Conservation (phyloP, 257 asterid genomes). For the Avicennia marina region DNA sequence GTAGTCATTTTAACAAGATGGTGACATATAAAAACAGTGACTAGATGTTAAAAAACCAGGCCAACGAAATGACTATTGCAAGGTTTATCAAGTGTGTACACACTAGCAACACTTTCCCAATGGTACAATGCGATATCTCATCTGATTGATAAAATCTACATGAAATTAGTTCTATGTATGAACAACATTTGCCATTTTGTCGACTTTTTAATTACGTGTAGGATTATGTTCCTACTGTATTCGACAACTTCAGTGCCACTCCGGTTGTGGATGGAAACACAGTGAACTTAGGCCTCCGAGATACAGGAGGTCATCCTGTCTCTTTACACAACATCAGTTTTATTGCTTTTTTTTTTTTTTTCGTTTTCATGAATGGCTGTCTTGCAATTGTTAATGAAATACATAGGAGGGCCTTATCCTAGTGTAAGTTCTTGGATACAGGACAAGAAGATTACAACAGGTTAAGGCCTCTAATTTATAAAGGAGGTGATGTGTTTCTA, state of each 20-base stretch:
- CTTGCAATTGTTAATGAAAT: no score
- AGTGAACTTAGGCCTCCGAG: conserved; percentile 87
- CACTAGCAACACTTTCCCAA: conserved; percentile 77
- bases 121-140: conserved; percentile 22
- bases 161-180: not conserved
- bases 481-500: conserved; percentile 85
- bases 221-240: conserved; percentile 92
- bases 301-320: conserved; percentile 96
- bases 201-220: conserved; percentile 9
- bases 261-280: conserved; percentile 88
- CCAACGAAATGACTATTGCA: conserved; percentile 47
- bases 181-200: not conserved
- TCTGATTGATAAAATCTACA: no score
- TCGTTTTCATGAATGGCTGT: not conserved
- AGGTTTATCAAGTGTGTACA: conserved; percentile 80
- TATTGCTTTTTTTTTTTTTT: no score
- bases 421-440: no score
- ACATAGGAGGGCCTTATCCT: no score
- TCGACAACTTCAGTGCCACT: conserved; percentile 84
- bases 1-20: not conserved
- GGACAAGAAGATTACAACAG: conserved; percentile 95
- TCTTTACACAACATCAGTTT: no score
- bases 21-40: conserved; percentile 7
- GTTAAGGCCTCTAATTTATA: conserved; percentile 73
- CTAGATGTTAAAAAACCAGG: not conserved